A percentile compares a stretch with the other conserved stretches of the same genome.
Evolutionary conservation across 2,329 filamentous ascomycete species (phyloP).

Genomic region (Cladosporium cucumerinum): DNA sequence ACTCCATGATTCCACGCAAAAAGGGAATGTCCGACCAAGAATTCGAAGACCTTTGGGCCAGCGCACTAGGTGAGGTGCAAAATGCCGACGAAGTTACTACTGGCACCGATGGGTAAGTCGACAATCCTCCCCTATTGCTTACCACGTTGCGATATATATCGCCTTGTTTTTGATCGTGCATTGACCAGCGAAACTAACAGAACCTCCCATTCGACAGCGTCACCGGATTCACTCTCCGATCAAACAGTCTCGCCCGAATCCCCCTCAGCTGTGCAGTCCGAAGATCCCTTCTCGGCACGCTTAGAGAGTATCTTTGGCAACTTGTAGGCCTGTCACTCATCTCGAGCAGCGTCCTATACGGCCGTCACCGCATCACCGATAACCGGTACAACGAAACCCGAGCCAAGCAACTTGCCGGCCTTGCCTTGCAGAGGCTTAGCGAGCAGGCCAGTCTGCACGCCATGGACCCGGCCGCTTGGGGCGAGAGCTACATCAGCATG

Average conservation of each 20-base stretch:
- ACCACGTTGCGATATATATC: slow-evolving; percentile 12
- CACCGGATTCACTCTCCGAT: slow-evolving; percentile 63
- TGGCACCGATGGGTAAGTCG: slow-evolving; percentile 57
- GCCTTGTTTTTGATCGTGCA: slow-evolving; percentile 13
- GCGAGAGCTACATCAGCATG: slow-evolving; percentile 79
- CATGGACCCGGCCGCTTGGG: slow-evolving; percentile 57
- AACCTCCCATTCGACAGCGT: slow-evolving; percentile 64
- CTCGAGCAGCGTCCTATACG: slow-evolving; percentile 56
- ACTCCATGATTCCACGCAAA: slow-evolving; percentile 61
- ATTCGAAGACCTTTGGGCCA: slow-evolving; percentile 83
- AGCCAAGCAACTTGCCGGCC: slow-evolving; percentile 77
- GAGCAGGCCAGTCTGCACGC: slow-evolving; percentile 79
- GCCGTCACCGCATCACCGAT: slow-evolving; percentile 60
- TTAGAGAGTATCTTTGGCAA: slow-evolving; percentile 84
- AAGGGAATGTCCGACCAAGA: slow-evolving; percentile 82
- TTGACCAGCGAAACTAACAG: slow-evolving; percentile 69
- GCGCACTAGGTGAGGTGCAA: slow-evolving; percentile 69
- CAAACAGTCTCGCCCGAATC: slow-evolving; percentile 87
- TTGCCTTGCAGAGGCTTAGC: slow-evolving; percentile 79
- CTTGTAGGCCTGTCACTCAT: slow-evolving; percentile 63
- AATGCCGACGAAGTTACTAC: slow-evolving; percentile 59
- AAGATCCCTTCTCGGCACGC: slow-evolving; percentile 70
- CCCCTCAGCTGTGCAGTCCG: slow-evolving; percentile 78
- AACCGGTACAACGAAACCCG: slow-evolving; percentile 64
- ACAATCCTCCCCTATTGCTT: slow-evolving; percentile 16